These are phyloP conservation scores for Meyerozyma sp. DNA, from an alignment of 1,139 yeast species.

Conservation along the genomic window DNA sequence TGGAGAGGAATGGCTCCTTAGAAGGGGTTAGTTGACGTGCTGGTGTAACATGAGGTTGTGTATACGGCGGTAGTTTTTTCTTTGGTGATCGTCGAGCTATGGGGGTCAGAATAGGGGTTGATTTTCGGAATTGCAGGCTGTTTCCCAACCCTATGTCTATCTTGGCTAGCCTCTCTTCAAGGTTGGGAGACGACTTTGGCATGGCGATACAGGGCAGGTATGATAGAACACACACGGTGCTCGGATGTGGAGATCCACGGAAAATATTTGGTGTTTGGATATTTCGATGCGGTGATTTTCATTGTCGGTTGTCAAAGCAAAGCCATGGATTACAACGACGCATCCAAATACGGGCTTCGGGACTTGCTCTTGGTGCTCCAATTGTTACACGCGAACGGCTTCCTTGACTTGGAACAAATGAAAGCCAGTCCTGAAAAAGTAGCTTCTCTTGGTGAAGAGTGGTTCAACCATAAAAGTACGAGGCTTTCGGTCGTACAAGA, in stretches of 20 bases:
- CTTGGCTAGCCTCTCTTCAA: neutral
- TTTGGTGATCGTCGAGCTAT: neutral
- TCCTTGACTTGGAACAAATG: conserved; percentile 11
- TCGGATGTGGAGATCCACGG: neutral
- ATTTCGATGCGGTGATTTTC: neutral
- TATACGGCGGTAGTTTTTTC: neutral
- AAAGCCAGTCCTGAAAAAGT: conserved; percentile 7
- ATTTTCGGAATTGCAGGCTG: neutral
- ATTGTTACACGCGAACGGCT: conserved; percentile 16
- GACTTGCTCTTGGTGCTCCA: conserved; percentile 20
- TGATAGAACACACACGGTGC: neutral
- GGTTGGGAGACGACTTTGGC: conserved; percentile 1
- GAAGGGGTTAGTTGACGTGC: conserved; percentile 1
- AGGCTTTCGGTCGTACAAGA: conserved; percentile 10
- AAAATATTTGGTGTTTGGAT: neutral
- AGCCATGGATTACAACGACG: conserved; percentile 5
- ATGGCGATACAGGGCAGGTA: neutral
- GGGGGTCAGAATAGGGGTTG: neutral
- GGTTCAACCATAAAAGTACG: conserved; percentile 18
- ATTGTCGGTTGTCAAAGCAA: neutral
- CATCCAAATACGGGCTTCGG: conserved; percentile 11
- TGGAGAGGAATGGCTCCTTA: neutral
- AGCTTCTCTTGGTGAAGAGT: conserved; percentile 10
- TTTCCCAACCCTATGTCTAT: neutral
- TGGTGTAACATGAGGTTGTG: neutral